These are phyloP conservation scores for Lasiodiplodia hormozganensis DNA, from an alignment of 2,329 filamentous ascomycete species.

Conservation along the genomic window DNA sequence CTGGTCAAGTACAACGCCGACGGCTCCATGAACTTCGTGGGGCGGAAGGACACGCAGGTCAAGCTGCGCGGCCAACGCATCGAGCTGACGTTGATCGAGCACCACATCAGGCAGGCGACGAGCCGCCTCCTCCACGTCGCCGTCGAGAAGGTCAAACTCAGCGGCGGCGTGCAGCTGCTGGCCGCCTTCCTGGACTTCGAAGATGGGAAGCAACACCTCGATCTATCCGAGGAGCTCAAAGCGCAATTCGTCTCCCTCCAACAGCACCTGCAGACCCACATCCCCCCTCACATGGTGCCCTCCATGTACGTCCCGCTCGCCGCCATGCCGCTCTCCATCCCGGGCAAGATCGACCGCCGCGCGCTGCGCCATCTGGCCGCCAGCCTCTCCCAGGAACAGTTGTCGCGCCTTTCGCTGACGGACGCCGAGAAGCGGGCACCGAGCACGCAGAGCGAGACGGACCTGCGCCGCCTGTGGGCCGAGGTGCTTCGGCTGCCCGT, in stretches of 20 bases:
- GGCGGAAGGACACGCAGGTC: conserved; percentile 45
- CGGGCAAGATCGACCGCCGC: conserved; percentile 44
- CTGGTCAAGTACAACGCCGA: conserved; percentile 42
- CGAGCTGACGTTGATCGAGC: conserved; percentile 55
- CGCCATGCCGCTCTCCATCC: conserved; percentile 44
- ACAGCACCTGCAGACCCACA: conserved; percentile 26
- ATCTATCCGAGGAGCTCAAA: neutral
- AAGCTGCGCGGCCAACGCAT: conserved; percentile 54
- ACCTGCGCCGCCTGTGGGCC: neutral
- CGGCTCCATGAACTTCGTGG: conserved; percentile 45
- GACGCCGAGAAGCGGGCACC: conserved; percentile 2
- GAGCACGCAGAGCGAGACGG: neutral
- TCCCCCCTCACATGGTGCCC: conserved; percentile 51
- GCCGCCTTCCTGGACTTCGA: conserved; percentile 1
- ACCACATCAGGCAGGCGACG: conserved; percentile 43
- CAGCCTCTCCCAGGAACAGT: conserved; percentile 38
- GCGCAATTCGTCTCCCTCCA: neutral
- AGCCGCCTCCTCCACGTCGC: neutral
- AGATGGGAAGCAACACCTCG: neutral
- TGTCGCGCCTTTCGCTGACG: neutral
- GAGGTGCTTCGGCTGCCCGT: conserved; percentile 5
- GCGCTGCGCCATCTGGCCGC: conserved; percentile 33
- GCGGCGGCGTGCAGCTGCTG: neutral
- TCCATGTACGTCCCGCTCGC: conserved; percentile 46
- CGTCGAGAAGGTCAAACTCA: conserved; percentile 1